Percentiles rank a stretch among this genome's conserved stretches.
Evolutionary conservation across 2,329 filamentous ascomycete genomes (phyloP).

Genomic region (Apiospora arundinis): DNA sequence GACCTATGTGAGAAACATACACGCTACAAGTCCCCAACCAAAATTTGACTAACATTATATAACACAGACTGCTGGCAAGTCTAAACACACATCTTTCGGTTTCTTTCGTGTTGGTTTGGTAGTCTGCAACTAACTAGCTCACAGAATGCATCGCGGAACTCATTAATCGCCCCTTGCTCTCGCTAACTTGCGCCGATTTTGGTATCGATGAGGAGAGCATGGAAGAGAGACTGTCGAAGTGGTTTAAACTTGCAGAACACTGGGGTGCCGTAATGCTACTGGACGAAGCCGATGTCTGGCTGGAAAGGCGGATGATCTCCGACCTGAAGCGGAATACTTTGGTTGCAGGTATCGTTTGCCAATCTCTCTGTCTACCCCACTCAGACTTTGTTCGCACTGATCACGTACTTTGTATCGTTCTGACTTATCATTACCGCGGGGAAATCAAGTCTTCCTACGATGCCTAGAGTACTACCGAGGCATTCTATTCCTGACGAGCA

Average conservation of each 20-base stretch:
- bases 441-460: not conserved
- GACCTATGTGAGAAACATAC: constrained; percentile 16
- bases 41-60: not conserved
- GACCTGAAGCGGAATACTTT: not conserved
- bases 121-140: constrained; percentile 25
- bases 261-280: constrained; percentile 45
- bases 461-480: constrained; percentile 30
- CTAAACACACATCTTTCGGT: not conserved
- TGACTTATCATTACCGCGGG: not conserved
- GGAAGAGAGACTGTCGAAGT: constrained; percentile 30
- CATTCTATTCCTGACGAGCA: constrained; percentile 33
- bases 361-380: not conserved
- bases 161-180: constrained; percentile 41
- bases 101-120: not conserved
- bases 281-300: constrained; percentile 40
- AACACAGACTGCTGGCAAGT: not conserved
- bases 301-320: constrained; percentile 40
- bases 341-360: not conserved
- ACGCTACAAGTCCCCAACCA: not conserved
- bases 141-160: constrained; percentile 46
- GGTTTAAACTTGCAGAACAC: constrained; percentile 48
- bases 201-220: constrained; percentile 35
- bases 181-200: constrained; percentile 38
- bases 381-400: not conserved
- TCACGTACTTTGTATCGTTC: not conserved